Conservation (phyloP, 129 eudicot genomes). For the Flaveria sonorensis region DNA sequence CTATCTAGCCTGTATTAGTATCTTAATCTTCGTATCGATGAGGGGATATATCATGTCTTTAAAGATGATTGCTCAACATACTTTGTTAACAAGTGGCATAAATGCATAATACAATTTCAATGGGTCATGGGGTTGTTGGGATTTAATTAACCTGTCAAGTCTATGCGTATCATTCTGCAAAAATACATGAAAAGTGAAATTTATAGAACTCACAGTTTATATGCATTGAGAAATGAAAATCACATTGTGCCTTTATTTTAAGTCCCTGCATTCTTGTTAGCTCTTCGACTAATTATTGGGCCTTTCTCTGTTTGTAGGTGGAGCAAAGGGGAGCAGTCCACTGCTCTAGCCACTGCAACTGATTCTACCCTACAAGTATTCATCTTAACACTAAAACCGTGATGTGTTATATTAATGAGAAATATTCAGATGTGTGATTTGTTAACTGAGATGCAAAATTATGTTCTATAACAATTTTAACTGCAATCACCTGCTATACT, state of each 20-base stretch:
- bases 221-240: not conserved
- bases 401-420: slow-evolving; percentile 5
- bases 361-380: slow-evolving; percentile 67
- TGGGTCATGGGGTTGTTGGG: not conserved
- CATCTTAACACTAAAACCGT: not conserved
- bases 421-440: not conserved
- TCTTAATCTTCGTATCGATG: too few relatives aligned
- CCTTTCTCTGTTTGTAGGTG: slow-evolving; percentile 50
- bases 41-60: too few relatives aligned
- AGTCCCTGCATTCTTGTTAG: slow-evolving; percentile 3
- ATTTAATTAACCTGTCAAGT: not conserved
- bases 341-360: slow-evolving; percentile 85
- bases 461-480: slow-evolving; percentile 4
- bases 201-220: not conserved
- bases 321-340: slow-evolving; percentile 95
- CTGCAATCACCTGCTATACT: not conserved
- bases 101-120: slow-evolving; percentile 1
- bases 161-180: not conserved
- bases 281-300: not conserved
- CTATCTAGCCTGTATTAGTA: too few relatives aligned
- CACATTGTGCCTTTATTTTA: not conserved
- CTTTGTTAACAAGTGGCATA: not conserved
- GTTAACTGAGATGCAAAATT: slow-evolving; percentile 4
- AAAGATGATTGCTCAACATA: not conserved
- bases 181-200: not conserved